Conservation (phyloP, 2,329 filamentous ascomycete genomes). For the Orbilia oligospora region DNA sequence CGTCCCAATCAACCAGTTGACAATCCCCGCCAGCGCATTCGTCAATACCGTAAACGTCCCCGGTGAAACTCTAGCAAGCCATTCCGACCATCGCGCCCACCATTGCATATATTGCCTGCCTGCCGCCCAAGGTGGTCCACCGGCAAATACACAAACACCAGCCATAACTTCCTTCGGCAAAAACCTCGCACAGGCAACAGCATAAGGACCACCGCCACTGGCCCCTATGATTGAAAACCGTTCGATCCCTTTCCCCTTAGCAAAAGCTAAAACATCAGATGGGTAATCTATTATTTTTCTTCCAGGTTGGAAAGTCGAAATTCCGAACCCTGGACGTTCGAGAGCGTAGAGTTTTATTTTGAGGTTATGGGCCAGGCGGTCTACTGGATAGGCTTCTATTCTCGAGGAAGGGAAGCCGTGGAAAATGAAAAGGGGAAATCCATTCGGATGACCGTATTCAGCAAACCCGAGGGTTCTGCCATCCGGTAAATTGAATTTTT, state of each 20-base stretch:
- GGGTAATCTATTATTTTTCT: slow-evolving; percentile 48
- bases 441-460: slow-evolving; percentile 66
- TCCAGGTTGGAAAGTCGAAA: slow-evolving; percentile 66
- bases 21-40: slow-evolving; percentile 60
- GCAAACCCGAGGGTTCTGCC: slow-evolving; percentile 68
- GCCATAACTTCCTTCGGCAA: slow-evolving; percentile 64
- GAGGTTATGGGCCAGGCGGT: slow-evolving; percentile 63
- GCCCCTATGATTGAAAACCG: slow-evolving; percentile 45
- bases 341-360: slow-evolving; percentile 66
- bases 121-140: slow-evolving; percentile 66
- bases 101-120: slow-evolving; percentile 65
- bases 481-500: slow-evolving; percentile 66
- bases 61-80: slow-evolving; percentile 64
- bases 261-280: slow-evolving; percentile 44
- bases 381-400: slow-evolving; percentile 66
- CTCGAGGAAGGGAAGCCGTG: slow-evolving; percentile 69
- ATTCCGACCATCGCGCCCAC: slow-evolving; percentile 61
- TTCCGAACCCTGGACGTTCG: slow-evolving; percentile 69
- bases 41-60: slow-evolving; percentile 60
- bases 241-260: slow-evolving; percentile 1
- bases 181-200: slow-evolving; percentile 53
- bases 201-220: slow-evolving; percentile 53
- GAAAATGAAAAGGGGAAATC: slow-evolving; percentile 66
- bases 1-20: slow-evolving; percentile 61
- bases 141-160: slow-evolving; percentile 67